phyloP scores from a whole-genome alignment of 768 basidiomycete genomes.

The Tulasnella sp. region DNA sequence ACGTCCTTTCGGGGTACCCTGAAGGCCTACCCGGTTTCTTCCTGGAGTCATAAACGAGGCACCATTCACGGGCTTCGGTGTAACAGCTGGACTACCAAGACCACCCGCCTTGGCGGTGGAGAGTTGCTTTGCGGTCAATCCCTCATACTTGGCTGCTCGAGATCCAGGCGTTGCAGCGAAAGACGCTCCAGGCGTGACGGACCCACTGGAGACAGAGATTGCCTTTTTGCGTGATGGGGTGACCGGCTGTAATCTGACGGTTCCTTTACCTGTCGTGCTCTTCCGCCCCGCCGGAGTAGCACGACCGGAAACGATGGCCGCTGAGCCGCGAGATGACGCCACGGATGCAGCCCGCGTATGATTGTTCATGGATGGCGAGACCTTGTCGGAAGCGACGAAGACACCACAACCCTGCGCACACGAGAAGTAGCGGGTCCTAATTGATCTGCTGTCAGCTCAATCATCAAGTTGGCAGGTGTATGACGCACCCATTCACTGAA shows the following conservation, averaged over 20 bases:
- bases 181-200: conserved; percentile 22
- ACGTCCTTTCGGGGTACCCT: neutral
- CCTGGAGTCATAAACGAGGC: neutral
- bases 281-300: conserved; percentile 24
- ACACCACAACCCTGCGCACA: conserved; percentile 84
- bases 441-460: neutral
- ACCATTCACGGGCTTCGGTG: neutral
- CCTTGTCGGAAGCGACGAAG: conserved; percentile 73
- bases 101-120: neutral
- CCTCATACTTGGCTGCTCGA: conserved; percentile 71
- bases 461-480: conserved; percentile 1
- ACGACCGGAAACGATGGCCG: conserved; percentile 27
- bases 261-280: conserved; percentile 25
- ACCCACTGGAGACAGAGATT: neutral
- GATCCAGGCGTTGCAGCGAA: conserved; percentile 42
- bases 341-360: conserved; percentile 66
- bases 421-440: conserved; percentile 69
- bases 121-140: conserved; percentile 76
- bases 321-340: conserved; percentile 52
- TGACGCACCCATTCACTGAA: conserved; percentile 70
- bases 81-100: neutral
- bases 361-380: conserved; percentile 63
- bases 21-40: neutral
- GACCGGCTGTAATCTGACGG: too few relatives aligned
- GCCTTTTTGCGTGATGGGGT: neutral